Evolutionary conservation across 768 basidiomycete genomes (phyloP), one percentile per base, ranked within the genome.

Genomic region (Rhodosporidiobolus sp.): DNA sequence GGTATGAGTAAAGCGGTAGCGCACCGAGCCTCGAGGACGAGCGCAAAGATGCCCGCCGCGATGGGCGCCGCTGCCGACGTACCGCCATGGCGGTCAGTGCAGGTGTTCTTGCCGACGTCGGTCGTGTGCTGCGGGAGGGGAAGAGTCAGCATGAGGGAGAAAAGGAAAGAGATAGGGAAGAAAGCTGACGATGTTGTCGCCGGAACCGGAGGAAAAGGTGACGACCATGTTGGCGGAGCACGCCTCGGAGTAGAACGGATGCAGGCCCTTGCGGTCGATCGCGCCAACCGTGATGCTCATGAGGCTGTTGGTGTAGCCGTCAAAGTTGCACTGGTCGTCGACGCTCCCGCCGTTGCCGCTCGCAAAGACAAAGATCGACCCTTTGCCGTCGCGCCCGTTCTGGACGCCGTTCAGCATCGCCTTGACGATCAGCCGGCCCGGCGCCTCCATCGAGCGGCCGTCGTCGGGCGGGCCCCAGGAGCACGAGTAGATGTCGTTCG

Each of bases 401-500:
- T 90, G 89, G 50, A 97, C 87, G 28, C 96, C 96, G 76, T 97
- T 95, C 34, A 98, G 83, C 76, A 99, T 88, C 14, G 96, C 92
- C 80, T 95, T 94, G 78, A 90, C 85, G 79, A 98, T 96, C 59
- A 99, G 84, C 77, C 91, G 89, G 22, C 87, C 87, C 0, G 96
- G 96, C 0, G 87, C 92, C 80, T 99, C 96, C 95, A 98, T 97
- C 1, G 90, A 88, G 77, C 84, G 84, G 16, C 95, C 95, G 77
- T 96, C 90, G 80, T 99, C 95, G 0, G 94, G 91, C 16, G 96
- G 96, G 10, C 96, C 96, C 96, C 96, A 99, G 66, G 91, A 93
- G 81, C 96, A 99, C 73, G 91, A 93, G 82, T 91, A 98, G 77
- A 93, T 92, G 34, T 90, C 91, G 62, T 90, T 92, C 76, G 91